These are phyloP conservation scores for Monilinia fructicola DNA, from an alignment of 2,329 filamentous ascomycete species.

Conservation along the genomic window DNA sequence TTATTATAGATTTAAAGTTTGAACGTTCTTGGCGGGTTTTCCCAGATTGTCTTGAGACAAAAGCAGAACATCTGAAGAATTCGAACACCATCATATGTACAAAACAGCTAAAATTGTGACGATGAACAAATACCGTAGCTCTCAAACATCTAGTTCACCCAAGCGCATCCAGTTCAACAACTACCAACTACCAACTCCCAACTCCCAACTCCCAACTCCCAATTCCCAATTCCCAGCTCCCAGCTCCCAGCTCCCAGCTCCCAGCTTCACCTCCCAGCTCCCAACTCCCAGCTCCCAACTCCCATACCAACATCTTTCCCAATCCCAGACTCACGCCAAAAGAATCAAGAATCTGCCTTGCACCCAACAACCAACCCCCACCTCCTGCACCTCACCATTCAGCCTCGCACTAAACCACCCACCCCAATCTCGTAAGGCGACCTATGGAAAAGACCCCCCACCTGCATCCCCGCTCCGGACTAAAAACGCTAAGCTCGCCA, in stretches of 20 bases:
- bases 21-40: neutral
- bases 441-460: conserved; percentile 5
- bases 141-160: too few relatives aligned
- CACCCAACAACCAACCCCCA: neutral
- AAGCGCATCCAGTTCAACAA: neutral
- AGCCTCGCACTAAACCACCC: conserved; percentile 13
- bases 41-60: neutral
- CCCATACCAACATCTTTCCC: too few relatives aligned
- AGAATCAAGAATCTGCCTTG: conserved; percentile 1
- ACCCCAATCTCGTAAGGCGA: conserved; percentile 16
- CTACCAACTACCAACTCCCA: too few relatives aligned
- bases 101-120: too few relatives aligned
- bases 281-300: too few relatives aligned
- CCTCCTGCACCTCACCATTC: neutral
- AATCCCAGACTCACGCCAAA: too few relatives aligned
- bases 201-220: too few relatives aligned
- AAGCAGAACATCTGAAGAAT: neutral
- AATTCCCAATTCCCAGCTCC: too few relatives aligned
- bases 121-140: too few relatives aligned
- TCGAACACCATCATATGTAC: too few relatives aligned
- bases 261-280: too few relatives aligned
- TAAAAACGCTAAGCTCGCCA: neutral
- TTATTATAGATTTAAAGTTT: neutral
- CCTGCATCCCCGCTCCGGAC: conserved; percentile 9
- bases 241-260: too few relatives aligned